phyloP scores from a whole-genome alignment of 208 protist species.

The Perkinsela sp. region DNA sequence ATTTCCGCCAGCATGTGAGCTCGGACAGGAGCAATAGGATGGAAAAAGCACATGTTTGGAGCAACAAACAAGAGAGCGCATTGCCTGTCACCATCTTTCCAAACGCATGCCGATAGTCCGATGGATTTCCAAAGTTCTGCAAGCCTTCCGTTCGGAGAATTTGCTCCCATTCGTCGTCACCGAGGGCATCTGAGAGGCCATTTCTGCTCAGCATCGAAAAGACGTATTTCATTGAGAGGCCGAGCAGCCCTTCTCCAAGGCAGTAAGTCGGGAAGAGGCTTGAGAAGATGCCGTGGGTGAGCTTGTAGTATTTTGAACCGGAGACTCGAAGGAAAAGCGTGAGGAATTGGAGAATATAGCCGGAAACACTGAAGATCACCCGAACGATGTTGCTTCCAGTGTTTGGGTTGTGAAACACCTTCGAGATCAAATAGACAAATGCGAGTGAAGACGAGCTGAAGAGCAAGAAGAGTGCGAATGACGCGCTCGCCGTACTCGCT shows the following conservation, averaged over 20 bases:
- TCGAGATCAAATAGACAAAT: conserved; percentile 15
- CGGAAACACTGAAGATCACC: conserved; percentile 28
- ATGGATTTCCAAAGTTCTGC: background rate
- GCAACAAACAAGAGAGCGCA: background rate
- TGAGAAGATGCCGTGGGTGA: conserved; percentile 7
- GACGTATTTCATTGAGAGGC: conserved; percentile 7
- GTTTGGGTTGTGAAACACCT: conserved; percentile 25
- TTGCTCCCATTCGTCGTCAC: background rate
- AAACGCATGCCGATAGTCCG: background rate
- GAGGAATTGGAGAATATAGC: conserved; percentile 25
- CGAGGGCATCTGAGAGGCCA: background rate
- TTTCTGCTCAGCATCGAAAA: background rate
- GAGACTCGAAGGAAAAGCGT: conserved; percentile 16
- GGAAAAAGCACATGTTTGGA: background rate
- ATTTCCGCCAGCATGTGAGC: background rate
- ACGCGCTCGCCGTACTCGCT: conserved; percentile 10
- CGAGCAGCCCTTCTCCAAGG: conserved; percentile 34
- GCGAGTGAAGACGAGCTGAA: conserved; percentile 29
- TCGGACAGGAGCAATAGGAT: background rate
- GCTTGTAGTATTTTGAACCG: conserved; percentile 10
- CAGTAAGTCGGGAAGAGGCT: conserved; percentile 31
- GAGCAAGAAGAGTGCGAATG: conserved; percentile 25
- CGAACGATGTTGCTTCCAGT: conserved; percentile 24
- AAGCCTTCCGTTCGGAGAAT: background rate
- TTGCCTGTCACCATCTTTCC: background rate